Evolutionary conservation across 2,329 filamentous ascomycete genomes (phyloP).

Genomic region (Bisporella sp.): DNA sequence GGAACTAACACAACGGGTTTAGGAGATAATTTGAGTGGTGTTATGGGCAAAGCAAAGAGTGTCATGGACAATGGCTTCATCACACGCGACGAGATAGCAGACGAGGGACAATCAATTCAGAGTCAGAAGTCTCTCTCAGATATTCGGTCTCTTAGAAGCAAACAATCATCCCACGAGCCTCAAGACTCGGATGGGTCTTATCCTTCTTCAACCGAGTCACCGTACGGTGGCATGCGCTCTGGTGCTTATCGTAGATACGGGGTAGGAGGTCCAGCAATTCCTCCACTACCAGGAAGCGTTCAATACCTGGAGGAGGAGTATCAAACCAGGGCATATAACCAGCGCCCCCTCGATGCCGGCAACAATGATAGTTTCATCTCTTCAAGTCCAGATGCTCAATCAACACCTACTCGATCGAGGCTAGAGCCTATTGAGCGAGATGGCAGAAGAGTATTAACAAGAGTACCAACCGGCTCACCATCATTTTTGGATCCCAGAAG

Average conservation of each 20-base stretch:
- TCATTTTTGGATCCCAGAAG: constrained; percentile 15
- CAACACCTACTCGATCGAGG: constrained; percentile 19
- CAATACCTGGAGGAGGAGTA: too few species aligned
- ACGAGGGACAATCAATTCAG: constrained; percentile 11
- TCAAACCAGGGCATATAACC: too few species aligned
- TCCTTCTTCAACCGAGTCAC: too few species aligned
- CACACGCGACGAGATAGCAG: constrained; percentile 11
- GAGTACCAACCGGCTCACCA: constrained; percentile 11
- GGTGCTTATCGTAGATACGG: too few species aligned
- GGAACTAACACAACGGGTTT: neutral
- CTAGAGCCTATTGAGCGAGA: constrained; percentile 16
- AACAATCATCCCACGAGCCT: constrained; percentile 12
- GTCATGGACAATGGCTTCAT: constrained; percentile 15
- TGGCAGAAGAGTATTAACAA: constrained; percentile 11
- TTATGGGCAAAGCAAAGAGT: constrained; percentile 9
- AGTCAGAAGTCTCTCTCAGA: constrained; percentile 9
- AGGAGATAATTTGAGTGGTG: constrained; percentile 13
- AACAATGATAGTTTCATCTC: constrained; percentile 17
- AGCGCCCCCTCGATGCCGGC: too few species aligned
- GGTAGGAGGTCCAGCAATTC: neutral
- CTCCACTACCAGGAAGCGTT: constrained; percentile 4
- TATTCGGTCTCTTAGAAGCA: neutral
- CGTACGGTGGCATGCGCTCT: too few species aligned
- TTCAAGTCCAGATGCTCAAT: constrained; percentile 21
- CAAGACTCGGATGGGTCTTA: neutral